Evolutionary conservation across 2,329 filamentous ascomycete genomes (phyloP), one percentile per base, ranked within the genome.

Genomic region (Rhynchosporium secalis): DNA sequence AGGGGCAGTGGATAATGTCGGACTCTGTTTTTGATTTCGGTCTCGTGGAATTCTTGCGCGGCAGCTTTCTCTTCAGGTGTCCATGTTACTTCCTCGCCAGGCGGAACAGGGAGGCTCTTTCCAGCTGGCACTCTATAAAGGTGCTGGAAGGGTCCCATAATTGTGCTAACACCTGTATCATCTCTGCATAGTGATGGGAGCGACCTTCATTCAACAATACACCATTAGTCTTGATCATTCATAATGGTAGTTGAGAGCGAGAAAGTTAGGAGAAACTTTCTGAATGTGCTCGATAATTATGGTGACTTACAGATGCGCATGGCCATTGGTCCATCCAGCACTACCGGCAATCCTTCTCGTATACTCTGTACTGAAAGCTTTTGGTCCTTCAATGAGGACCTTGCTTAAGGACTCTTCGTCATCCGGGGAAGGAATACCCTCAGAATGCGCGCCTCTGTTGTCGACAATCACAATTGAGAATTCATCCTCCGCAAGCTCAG

Each of bases 251-350:
- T 36, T 10, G 33, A 36, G 33, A 5, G 9, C 33, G 33, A 10
- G 33, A 36, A 10, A 10, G 9, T 6, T 36, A 36, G 33, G 33
- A 10, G 9, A 10, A 36, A 6, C 6, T 36, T 36, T 10, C 33
- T 36, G 9, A 36, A 36, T 36, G 33, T 36, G 6, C 33, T 36
- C 9, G 9, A 6, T 5, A 36, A 5, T 36, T 36, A 6, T 5
- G 5, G 33, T 36, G 20, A 38, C 48, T 52, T 33, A 56, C 56
- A 58, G 48, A 38, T 58, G 56, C 10, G 56, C 56, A 8, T 38
- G 45, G 5, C 56, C 56, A 51, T 58, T 58, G 3, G 56, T 40
- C 45, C 45, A 58, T 4, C 56, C 56, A 31, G 45, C 48, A 9
- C 13, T 20, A 8, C 45, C 56, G 2, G 56, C 56, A 31, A 58